Evolutionary conservation across 768 basidiomycete genomes (phyloP).

Genomic region (Saitozyma podzolica): DNA sequence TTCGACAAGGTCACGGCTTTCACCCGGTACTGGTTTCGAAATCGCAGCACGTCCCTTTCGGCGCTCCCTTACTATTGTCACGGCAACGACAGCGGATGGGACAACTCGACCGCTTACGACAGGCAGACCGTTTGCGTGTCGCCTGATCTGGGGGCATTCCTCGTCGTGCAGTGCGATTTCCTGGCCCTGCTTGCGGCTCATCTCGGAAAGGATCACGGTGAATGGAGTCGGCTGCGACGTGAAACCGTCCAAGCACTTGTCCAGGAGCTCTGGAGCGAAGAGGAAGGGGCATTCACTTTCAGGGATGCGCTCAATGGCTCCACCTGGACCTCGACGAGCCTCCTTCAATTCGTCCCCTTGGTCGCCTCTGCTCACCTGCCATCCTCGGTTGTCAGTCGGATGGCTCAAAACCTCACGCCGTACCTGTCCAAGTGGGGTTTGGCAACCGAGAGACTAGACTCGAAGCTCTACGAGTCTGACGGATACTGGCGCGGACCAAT

Average conservation of each 20-base stretch:
- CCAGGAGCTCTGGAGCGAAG: slow-evolving; percentile 1
- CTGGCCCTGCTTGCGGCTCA: background rate
- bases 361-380: background rate
- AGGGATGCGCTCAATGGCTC: background rate
- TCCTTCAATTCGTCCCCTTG: slow-evolving; percentile 4
- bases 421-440: background rate
- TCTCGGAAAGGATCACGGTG: background rate
- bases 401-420: background rate
- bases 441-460: background rate
- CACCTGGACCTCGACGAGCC: background rate
- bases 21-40: background rate
- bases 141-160: slow-evolving; percentile 2
- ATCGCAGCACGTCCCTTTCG: background rate
- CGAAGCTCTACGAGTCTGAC: background rate
- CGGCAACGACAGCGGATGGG: slow-evolving; percentile 7
- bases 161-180: background rate
- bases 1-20: background rate
- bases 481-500: slow-evolving; percentile 8
- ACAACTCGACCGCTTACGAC: slow-evolving; percentile 5
- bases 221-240: background rate
- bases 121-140: background rate
- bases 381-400: background rate
- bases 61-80: slow-evolving; percentile 1
- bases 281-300: background rate
- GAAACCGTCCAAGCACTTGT: slow-evolving; percentile 1